phyloP scores from a whole-genome alignment of 805 yeast genomes.

The Hanseniaspora hatyaiensis region DNA sequence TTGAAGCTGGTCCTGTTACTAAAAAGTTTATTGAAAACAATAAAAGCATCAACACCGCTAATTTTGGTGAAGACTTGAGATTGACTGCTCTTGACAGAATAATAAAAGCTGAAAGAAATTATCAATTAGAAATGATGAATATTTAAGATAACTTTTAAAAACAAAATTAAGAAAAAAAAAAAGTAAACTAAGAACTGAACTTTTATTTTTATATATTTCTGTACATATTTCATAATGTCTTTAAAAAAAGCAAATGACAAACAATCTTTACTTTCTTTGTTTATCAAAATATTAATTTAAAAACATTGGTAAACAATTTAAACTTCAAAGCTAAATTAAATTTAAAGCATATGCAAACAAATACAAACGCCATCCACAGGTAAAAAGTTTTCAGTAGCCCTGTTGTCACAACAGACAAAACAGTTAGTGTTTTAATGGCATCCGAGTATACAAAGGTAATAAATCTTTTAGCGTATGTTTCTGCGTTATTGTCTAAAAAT shows the following conservation, averaged over 20 bases:
- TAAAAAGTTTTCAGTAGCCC: slow-evolving; percentile 27
- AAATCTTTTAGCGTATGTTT: slow-evolving; percentile 1
- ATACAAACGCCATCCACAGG: slow-evolving; percentile 25
- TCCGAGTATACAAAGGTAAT: slow-evolving; percentile 17
- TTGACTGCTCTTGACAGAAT: slow-evolving; percentile 11
- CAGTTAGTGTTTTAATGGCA: slow-evolving; percentile 21
- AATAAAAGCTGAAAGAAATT: slow-evolving; percentile 7
- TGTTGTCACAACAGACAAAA: slow-evolving; percentile 22
- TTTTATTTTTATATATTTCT: background rate
- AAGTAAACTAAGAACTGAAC: too few relatives aligned
- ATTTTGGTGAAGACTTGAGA: slow-evolving; percentile 5
- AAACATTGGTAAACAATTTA: background rate
- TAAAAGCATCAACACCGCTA: background rate
- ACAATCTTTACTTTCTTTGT: too few relatives aligned
- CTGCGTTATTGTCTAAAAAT: slow-evolving; percentile 1
- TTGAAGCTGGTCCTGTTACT: slow-evolving; percentile 33
- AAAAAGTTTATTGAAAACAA: slow-evolving; percentile 3
- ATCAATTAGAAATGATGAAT: background rate
- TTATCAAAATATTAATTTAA: too few relatives aligned
- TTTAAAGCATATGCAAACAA: slow-evolving; percentile 26
- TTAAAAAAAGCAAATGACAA: too few relatives aligned
- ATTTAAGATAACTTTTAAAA: background rate
- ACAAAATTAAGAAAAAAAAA: background rate
- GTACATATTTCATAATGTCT: background rate
- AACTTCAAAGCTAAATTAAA: slow-evolving; percentile 19